These are phyloP conservation scores for Candida piceae DNA, from an alignment of 805 yeast species.

Conservation along the genomic window DNA sequence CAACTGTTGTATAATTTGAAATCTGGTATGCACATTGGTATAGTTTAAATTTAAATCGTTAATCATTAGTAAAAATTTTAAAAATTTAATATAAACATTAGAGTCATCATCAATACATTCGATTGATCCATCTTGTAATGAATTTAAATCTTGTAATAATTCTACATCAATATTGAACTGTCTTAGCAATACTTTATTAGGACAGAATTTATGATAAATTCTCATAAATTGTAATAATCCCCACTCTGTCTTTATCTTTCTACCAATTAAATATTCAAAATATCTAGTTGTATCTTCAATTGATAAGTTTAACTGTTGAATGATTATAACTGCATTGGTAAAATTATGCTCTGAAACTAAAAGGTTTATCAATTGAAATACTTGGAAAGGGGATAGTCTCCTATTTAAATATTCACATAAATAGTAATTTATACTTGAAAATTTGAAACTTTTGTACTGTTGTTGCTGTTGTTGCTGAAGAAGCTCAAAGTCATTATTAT, in stretches of 20 bases:
- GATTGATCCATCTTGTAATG: no score
- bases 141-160: slow-evolving; percentile 6
- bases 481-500: neutral
- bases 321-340: slow-evolving; percentile 7
- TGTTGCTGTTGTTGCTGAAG: no score
- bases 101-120: no score
- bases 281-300: slow-evolving; percentile 6
- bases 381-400: neutral
- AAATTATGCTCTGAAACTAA: slow-evolving; percentile 10
- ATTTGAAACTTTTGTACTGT: no score
- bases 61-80: no score
- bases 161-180: slow-evolving; percentile 5
- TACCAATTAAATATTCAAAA: slow-evolving; percentile 3
- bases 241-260: slow-evolving; percentile 8
- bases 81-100: no score
- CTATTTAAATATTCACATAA: neutral
- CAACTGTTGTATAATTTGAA: no score
- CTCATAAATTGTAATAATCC: slow-evolving; percentile 10
- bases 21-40: no score
- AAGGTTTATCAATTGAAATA: slow-evolving; percentile 1
- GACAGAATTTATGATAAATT: slow-evolving; percentile 1
- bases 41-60: no score
- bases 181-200: slow-evolving; percentile 4
- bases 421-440: no score
- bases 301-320: slow-evolving; percentile 2